Conservation (phyloP, 2,329 filamentous ascomycete species). For the Trematosphaeria pertusa region DNA sequence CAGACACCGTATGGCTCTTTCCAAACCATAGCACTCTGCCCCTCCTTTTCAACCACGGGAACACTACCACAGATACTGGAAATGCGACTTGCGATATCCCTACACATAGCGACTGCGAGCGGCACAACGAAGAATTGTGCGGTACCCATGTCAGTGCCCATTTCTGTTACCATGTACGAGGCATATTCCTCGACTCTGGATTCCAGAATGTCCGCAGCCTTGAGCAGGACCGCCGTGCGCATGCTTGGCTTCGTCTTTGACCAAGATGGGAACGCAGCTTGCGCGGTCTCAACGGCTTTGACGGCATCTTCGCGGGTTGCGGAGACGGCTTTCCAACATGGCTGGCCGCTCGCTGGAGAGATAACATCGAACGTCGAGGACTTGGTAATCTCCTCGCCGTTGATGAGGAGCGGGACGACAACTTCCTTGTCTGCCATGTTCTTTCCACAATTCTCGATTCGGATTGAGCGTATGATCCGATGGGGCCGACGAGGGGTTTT, state of each 20-base stretch:
- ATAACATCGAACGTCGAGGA: constrained; percentile 40
- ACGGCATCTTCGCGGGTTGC: constrained; percentile 62
- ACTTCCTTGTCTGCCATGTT: background rate
- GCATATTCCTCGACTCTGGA: constrained; percentile 65
- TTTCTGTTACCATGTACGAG: constrained; percentile 64
- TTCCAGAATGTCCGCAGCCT: constrained; percentile 69
- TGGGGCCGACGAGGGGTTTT: background rate
- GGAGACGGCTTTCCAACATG: constrained; percentile 59
- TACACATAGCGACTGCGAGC: constrained; percentile 48
- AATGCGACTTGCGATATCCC: constrained; percentile 57
- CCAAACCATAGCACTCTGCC: constrained; percentile 66
- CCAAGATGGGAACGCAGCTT: constrained; percentile 72
- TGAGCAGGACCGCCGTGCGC: constrained; percentile 73
- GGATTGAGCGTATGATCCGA: no score
- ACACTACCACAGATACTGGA: constrained; percentile 54
- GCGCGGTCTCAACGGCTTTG: constrained; percentile 64
- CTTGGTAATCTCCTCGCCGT: constrained; percentile 52
- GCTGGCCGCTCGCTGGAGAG: constrained; percentile 63
- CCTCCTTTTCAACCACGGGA: constrained; percentile 54
- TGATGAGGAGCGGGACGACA: constrained; percentile 51
- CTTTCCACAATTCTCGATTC: no score
- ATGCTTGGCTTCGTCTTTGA: constrained; percentile 62
- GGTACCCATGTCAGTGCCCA: constrained; percentile 52
- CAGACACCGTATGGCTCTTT: constrained; percentile 80
- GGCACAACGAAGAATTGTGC: constrained; percentile 41